Evolutionary conservation across 176 grass and related monocot species (phyloP), one percentile per base, ranked within the genome.

Genomic region (Olyra latifolia): DNA sequence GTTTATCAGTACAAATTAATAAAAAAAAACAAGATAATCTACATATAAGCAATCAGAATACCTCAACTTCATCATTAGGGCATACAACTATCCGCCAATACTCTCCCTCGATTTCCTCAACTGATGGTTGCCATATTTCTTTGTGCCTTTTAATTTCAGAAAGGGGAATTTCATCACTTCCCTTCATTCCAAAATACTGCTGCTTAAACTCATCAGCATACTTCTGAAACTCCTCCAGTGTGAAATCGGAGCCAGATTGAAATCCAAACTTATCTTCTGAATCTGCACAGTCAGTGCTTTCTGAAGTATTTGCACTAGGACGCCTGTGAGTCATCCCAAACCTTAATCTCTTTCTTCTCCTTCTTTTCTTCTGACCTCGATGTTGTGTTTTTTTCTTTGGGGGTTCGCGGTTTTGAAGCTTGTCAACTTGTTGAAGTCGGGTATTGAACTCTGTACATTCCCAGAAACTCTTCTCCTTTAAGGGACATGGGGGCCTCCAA

Each of bases 31-130:
- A 72, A 49, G 20, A 69, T 56, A 56, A 89, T 46, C 43, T 62
- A 76, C 15, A 22, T 46, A 40, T 40, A 61, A 50, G 41, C 17
- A 73, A 43, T 45, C 13, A 0, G 66, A 20, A 39, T 98, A 98
- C 96, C 90, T 95, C 96, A 73, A 95, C 81, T 82, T 95, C 96
- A 65, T 93, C 88, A 84, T 83, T 87, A 74, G 90, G 72, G 76
- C 90, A 85, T 81, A 91, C 82, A 64, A 98, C 92, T 77, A 98
- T 95, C 53, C 88, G 81, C 96, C 96, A 98, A 86, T 98, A 98
- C 86, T 98, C 96, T 72, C 92, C 96, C 80, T 98, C 96, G 62
- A 98, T 95, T 80, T 98, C 96, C 46, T 88, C 84, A 50, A 93
- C 88, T 15, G 90, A 91, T 52, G 90, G 96, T 56, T 86, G 78